These are phyloP conservation scores for Trichosporon sp. DNA, from an alignment of 1,284 basidiomycete species.

Conservation along the genomic window DNA sequence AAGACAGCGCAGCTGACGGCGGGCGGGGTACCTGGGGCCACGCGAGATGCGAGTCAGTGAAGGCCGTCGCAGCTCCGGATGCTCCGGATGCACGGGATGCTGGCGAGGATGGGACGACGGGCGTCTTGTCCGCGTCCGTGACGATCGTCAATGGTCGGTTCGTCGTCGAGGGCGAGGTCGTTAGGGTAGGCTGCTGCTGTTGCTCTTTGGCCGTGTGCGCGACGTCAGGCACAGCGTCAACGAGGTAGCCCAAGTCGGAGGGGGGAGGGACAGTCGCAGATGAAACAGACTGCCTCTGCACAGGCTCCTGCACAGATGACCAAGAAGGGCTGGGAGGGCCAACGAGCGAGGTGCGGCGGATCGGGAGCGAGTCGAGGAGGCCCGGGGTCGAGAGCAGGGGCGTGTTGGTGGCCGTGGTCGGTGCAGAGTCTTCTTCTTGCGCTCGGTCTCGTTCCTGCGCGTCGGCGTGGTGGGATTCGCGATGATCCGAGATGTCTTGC, in stretches of 20 bases:
- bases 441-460: neutral
- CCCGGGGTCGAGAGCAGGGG: neutral
- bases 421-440: neutral
- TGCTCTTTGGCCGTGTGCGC: neutral
- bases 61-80: neutral
- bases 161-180: neutral
- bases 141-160: neutral
- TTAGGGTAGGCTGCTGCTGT: neutral
- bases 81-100: neutral
- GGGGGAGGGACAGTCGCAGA: neutral
- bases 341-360: neutral
- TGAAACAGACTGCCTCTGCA: neutral
- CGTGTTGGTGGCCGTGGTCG: neutral
- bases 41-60: neutral
- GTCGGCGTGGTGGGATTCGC: neutral
- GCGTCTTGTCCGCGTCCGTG: neutral
- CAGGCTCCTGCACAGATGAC: neutral
- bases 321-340: neutral
- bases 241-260: neutral
- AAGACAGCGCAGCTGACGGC: neutral
- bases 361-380: neutral
- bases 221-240: neutral
- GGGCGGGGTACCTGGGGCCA: neutral
- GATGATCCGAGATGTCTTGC: neutral
- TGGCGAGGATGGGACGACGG: conserved; percentile 3